These are phyloP conservation scores for Paratinospora sagittata DNA, from an alignment of 164 flowering plant species.

Conservation along the genomic window DNA sequence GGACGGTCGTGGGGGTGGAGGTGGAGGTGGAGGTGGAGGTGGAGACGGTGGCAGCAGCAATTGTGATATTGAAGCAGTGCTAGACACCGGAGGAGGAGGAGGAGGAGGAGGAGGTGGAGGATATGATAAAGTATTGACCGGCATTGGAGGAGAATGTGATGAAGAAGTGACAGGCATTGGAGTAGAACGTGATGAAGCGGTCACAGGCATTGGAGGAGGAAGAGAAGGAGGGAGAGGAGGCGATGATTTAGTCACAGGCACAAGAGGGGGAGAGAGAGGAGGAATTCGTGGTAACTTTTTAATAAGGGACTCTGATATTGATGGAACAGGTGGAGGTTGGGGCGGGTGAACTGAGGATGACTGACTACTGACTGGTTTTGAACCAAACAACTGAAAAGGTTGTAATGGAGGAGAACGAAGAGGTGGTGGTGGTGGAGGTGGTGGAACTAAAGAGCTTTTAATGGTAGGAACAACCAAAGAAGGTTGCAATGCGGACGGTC, in stretches of 20 bases:
- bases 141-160: no score
- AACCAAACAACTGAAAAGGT: not conserved
- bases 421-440: not conserved
- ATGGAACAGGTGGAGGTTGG: slow-evolving; percentile 8
- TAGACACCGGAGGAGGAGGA: no score
- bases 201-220: no score
- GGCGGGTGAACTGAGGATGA: slow-evolving; percentile 16
- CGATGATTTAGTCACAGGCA: no score
- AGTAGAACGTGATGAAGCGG: no score
- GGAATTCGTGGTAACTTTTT: slow-evolving; percentile 7
- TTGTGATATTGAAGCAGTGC: no score
- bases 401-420: slow-evolving; percentile 18
- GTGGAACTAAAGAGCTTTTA: not conserved
- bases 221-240: no score
- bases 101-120: no score
- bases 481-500: slow-evolving; percentile 8
- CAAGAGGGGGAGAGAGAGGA: slow-evolving; percentile 15
- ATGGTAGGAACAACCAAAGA: not conserved
- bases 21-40: slow-evolving; percentile 29
- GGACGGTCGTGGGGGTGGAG: no score
- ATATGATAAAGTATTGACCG: no score
- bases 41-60: no score
- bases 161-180: no score
- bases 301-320: not conserved
- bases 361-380: not conserved